These are phyloP conservation scores for Geotrichum carabidarum DNA, from an alignment of 1,139 yeast species.

Conservation along the genomic window DNA sequence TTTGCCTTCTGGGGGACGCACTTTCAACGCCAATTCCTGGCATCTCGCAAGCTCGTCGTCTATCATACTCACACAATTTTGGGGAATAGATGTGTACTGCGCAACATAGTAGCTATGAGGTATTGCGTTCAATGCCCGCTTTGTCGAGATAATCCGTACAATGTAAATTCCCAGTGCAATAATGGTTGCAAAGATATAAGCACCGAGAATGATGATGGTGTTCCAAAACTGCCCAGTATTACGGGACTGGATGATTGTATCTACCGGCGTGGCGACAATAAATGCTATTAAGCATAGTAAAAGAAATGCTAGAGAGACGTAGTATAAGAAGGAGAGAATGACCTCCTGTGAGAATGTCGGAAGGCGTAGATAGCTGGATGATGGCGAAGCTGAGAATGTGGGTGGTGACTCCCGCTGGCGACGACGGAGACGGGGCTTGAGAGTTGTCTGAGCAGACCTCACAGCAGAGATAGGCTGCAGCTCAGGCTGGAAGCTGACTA, in stretches of 20 bases:
- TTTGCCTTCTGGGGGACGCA: conserved; percentile 44
- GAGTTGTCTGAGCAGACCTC: not conserved
- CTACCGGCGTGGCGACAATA: conserved; percentile 66
- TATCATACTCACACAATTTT: conserved; percentile 42
- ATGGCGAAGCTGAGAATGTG: not conserved
- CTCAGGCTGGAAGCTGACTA: not conserved
- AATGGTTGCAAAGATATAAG: conserved; percentile 57
- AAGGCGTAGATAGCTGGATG: not conserved
- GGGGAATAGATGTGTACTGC: conserved; percentile 59
- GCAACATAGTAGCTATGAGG: conserved; percentile 69
- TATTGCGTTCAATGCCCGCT: conserved; percentile 62
- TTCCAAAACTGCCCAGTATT: conserved; percentile 56
- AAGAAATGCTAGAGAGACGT: conserved; percentile 51
- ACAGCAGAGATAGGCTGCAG: not conserved
- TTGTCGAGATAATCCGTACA: conserved; percentile 53
- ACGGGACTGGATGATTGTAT: conserved; percentile 63
- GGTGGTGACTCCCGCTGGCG: not conserved
- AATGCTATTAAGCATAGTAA: conserved; percentile 51
- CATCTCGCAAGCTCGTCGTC: conserved; percentile 45
- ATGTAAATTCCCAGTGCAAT: conserved; percentile 46
- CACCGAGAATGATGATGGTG: conserved; percentile 68
- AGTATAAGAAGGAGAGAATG: conserved; percentile 34
- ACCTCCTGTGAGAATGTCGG: not conserved
- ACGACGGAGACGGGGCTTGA: not conserved
- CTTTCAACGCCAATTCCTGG: conserved; percentile 46